Evolutionary conservation across 179 eudicot genomes (phyloP).

Genomic region (Silene vulgaris): DNA sequence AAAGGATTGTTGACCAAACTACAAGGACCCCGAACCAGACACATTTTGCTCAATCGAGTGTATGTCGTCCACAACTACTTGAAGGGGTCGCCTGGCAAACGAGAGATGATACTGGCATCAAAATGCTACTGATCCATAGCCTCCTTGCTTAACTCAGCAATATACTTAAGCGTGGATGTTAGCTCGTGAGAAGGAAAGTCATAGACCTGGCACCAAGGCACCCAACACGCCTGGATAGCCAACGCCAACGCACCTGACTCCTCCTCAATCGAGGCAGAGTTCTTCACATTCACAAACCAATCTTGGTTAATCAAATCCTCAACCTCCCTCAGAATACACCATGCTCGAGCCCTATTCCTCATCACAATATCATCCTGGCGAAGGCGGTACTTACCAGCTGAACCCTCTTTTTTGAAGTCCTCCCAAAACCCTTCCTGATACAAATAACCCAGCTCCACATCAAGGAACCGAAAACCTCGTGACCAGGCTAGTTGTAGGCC

Average conservation of each 20-base stretch:
- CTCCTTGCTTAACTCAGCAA: not conserved
- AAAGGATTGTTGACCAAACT: not conserved
- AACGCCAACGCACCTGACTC: slow-evolving; percentile 16
- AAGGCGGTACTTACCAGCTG: not conserved
- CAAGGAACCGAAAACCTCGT: slow-evolving; percentile 19
- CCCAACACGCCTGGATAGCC: not conserved
- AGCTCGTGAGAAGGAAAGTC: slow-evolving; percentile 20
- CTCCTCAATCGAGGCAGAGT: slow-evolving; percentile 1
- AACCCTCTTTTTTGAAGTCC: slow-evolving; percentile 6
- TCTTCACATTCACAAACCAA: slow-evolving; percentile 20
- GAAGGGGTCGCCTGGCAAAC: not conserved
- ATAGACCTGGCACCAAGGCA: slow-evolving; percentile 7
- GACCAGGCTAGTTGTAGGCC: slow-evolving; percentile 24
- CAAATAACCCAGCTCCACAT: slow-evolving; percentile 15
- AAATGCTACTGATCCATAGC: not conserved
- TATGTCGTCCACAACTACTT: slow-evolving; percentile 1
- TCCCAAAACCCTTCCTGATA: slow-evolving; percentile 22
- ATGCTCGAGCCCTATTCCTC: not conserved
- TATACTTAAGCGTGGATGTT: not conserved
- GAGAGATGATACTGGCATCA: not conserved
- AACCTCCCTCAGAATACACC: slow-evolving; percentile 3
- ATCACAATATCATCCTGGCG: not conserved
- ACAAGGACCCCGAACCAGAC: not conserved
- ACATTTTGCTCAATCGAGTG: not conserved
- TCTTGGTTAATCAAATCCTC: slow-evolving; percentile 20